Evolutionary conservation across 192 early-diverging fungal species (phyloP).

Genomic region (Podila clonocystis): DNA sequence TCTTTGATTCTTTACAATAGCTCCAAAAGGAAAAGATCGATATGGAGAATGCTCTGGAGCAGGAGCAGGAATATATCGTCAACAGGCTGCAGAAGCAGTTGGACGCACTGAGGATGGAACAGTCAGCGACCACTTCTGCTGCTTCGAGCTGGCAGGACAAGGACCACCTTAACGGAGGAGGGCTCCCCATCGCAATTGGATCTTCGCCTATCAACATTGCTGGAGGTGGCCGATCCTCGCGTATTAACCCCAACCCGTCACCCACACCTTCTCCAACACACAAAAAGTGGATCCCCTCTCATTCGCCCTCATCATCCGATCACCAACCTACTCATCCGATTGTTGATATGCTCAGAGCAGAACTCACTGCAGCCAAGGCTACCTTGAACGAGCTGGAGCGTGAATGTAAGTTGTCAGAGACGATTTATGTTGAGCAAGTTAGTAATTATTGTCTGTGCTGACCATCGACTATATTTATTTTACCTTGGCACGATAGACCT

Average conservation of each 20-base stretch:
- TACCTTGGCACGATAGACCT: slow-evolving; percentile 13
- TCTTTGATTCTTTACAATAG: slow-evolving; percentile 24
- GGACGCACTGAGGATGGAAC: slow-evolving; percentile 62
- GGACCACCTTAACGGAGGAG: slow-evolving; percentile 23
- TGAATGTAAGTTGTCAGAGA: slow-evolving; percentile 24
- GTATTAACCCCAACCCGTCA: slow-evolving; percentile 41
- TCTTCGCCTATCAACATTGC: slow-evolving; percentile 50
- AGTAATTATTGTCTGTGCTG: neutral
- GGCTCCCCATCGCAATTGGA: slow-evolving; percentile 31
- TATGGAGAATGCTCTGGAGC: slow-evolving; percentile 89
- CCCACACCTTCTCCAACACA: slow-evolving; percentile 48
- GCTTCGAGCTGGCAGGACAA: slow-evolving; percentile 53
- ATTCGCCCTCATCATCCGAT: slow-evolving; percentile 45
- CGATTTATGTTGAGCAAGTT: neutral
- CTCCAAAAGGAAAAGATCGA: slow-evolving; percentile 91
- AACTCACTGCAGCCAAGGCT: slow-evolving; percentile 42
- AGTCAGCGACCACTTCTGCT: slow-evolving; percentile 33
- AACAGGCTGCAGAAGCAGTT: slow-evolving; percentile 88
- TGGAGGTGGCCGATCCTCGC: slow-evolving; percentile 34
- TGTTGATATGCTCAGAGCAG: slow-evolving; percentile 51
- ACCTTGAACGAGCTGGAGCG: slow-evolving; percentile 52
- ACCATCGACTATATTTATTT: neutral
- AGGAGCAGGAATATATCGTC: slow-evolving; percentile 93
- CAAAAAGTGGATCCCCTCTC: slow-evolving; percentile 48
- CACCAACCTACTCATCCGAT: slow-evolving; percentile 48